phyloP scores from a whole-genome alignment of 2,329 filamentous ascomycete species.

The Venturia oleaginea region DNA sequence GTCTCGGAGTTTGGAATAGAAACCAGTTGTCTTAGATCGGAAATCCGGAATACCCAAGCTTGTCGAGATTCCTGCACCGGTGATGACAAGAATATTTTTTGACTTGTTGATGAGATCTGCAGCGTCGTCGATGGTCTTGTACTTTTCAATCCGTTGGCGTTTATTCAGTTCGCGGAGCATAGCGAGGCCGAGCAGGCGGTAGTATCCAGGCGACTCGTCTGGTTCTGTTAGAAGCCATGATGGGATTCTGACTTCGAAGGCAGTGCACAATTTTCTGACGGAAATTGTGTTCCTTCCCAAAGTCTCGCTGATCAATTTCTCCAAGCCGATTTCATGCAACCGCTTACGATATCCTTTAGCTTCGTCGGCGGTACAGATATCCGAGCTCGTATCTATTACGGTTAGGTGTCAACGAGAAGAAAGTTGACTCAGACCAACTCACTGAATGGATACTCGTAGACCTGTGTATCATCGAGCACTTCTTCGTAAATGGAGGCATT shows the following conservation, averaged over 20 bases:
- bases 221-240: conserved; percentile 60
- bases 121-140: conserved; percentile 83
- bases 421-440: conserved; percentile 16
- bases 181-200: conserved; percentile 63
- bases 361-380: conserved; percentile 40
- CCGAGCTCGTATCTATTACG: conserved; percentile 18
- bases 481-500: conserved; percentile 21
- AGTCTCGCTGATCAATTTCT: conserved; percentile 65
- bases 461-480: conserved; percentile 17
- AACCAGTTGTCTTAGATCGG: conserved; percentile 81
- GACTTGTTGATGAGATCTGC: conserved; percentile 64
- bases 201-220: conserved; percentile 59
- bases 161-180: conserved; percentile 74
- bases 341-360: conserved; percentile 58
- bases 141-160: conserved; percentile 66
- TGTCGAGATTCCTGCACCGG: conserved; percentile 92
- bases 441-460: conserved; percentile 28
- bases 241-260: conserved; percentile 71
- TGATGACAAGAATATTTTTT: conserved; percentile 84
- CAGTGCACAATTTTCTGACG: conserved; percentile 75
- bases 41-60: conserved; percentile 97
- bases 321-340: conserved; percentile 67
- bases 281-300: conserved; percentile 60
- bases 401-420: background rate
- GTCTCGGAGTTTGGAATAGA: conserved; percentile 77